phyloP scores from a whole-genome alignment of 768 basidiomycete species.

The Paxillus rubicundulus region DNA sequence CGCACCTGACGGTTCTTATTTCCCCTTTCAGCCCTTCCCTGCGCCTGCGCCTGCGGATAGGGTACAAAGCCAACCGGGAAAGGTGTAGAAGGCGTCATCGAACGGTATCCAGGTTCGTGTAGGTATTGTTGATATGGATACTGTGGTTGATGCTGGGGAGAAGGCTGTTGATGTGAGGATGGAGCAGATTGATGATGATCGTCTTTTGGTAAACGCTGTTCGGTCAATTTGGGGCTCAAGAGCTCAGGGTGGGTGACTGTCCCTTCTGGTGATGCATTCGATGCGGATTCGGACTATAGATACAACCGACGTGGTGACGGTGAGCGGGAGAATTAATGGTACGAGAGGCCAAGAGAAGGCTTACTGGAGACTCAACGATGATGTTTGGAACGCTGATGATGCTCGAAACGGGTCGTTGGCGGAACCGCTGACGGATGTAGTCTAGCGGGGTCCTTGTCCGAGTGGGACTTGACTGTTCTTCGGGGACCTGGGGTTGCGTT shows the following conservation, averaged over 20 bases:
- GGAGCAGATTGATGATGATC: constrained; percentile 6
- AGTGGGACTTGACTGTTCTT: constrained; percentile 2
- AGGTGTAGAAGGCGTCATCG: constrained; percentile 8
- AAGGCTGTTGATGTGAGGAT: constrained; percentile 1
- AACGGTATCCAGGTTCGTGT: constrained; percentile 6
- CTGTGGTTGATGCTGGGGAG: background rate
- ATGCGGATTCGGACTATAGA: constrained; percentile 43
- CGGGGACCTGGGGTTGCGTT: constrained; percentile 2
- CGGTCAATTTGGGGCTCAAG: constrained; percentile 43
- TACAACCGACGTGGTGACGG: background rate
- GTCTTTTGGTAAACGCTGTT: constrained; percentile 24
- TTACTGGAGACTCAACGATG: constrained; percentile 48
- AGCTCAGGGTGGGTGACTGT: constrained; percentile 38
- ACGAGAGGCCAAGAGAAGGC: background rate
- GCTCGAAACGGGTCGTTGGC: constrained; percentile 32
- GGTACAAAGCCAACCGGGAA: constrained; percentile 23
- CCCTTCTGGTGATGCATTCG: constrained; percentile 30
- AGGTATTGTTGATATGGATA: background rate
- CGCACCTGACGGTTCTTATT: constrained; percentile 8
- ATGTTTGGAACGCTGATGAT: constrained; percentile 40
- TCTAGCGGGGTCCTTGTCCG: constrained; percentile 21
- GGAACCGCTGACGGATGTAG: constrained; percentile 26
- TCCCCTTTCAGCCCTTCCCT: background rate
- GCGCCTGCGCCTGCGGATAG: background rate
- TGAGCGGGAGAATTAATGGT: background rate